Base-by-base conservation (phyloP, 1,284 basidiomycete species). In the Xerocomus subilludens region DNA sequence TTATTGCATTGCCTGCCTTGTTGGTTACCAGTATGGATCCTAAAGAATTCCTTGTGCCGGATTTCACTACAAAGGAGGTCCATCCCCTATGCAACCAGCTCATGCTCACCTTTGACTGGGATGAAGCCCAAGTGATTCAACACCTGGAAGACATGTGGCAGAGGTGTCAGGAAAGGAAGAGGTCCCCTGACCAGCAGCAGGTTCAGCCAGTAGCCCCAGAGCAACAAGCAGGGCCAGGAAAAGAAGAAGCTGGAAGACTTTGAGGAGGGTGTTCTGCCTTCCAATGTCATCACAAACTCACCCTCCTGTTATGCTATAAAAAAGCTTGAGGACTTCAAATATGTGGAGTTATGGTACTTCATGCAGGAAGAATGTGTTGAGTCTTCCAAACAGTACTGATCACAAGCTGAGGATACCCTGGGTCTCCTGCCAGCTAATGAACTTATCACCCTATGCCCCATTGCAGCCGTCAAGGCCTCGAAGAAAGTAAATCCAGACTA, bases 291-390 rank as follows among this genome's bases (percentile, higher is more conserved):
- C 7, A 11, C n/a, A 42, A 10, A 21, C 36, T 30, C 18, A 16
- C 30, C 49, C 14, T 53, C 18, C 8, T 49, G n/a, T 33, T 67
- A 63, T 9, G 32, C 59, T 23, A 18, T 70, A 1, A 58, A 70
- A 2, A 74, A 70, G 20, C 30, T 73, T 1, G 21, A 13, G 0
- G 20, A 21, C 9, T 66, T 62, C 6, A 51, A 73, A 14, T 73
- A 58, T 14, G 63, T 70, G 0, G 60, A 74, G 6, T 23, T 74
- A 3, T 74, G 64, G 45, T 74, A 74, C 27, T 74, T 70, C 69
- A 65, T 36, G 2, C 20, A 25, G 16, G 56, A 51, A 7, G 63
- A 56, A 0, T 53, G 55, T 30, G 18, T 27, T 5, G 67, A 64
- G 4, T 36, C 62, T 32, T 38, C 42, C 16, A 58, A 58, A 21